phyloP scores from a whole-genome alignment of 2,329 filamentous ascomycete genomes.

The Colletotrichum higginsianum region DNA sequence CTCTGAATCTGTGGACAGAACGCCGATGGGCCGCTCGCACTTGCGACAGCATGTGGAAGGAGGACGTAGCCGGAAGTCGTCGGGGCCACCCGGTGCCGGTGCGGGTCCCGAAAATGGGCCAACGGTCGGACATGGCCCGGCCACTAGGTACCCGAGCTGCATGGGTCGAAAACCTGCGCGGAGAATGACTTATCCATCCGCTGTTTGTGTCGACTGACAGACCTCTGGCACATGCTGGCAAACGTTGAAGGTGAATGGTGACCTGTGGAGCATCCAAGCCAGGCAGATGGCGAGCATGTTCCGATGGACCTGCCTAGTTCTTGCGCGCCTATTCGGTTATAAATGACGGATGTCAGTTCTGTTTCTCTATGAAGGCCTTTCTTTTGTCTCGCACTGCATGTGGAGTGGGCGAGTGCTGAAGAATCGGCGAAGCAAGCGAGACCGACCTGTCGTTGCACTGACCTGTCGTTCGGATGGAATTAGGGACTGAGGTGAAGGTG shows the following conservation, averaged over 20 bases:
- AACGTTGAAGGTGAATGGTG: not conserved
- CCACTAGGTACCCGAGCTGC: not conserved
- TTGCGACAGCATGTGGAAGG: not conserved
- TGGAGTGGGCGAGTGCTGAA: not conserved
- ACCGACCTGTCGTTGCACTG: not conserved
- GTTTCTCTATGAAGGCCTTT: not conserved
- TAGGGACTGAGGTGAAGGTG: not conserved
- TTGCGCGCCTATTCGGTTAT: too few relatives aligned
- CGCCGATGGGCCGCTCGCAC: too few relatives aligned
- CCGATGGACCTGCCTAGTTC: not conserved
- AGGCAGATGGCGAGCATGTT: not conserved
- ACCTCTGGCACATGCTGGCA: not conserved
- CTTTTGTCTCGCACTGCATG: not conserved
- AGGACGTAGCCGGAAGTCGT: too few relatives aligned
- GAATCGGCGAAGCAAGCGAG: not conserved
- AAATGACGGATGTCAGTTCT: not conserved
- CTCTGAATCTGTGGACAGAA: not conserved
- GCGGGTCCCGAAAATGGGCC: not conserved
- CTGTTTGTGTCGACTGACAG: not conserved
- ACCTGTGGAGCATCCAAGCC: not conserved
- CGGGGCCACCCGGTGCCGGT: not conserved
- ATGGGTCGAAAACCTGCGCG: not conserved
- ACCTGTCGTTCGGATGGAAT: constrained; percentile 1
- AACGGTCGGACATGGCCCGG: not conserved
- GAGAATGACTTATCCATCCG: not conserved